Conservation (phyloP, 2,329 filamentous ascomycete species). For the Raffaelea albimanens region DNA sequence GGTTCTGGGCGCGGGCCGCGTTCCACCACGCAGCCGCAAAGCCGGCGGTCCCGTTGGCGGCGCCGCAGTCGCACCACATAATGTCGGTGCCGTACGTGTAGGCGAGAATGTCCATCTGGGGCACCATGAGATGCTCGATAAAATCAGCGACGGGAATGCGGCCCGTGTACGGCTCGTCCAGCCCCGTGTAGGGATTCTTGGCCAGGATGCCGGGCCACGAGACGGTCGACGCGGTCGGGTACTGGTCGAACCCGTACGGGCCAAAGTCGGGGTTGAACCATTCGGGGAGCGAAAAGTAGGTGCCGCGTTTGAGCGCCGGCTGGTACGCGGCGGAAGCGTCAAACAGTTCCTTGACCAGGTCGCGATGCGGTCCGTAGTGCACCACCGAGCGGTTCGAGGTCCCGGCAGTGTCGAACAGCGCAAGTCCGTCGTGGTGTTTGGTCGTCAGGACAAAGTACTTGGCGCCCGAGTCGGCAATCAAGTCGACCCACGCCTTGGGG, state of each 20-base stretch:
- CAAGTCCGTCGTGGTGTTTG: slow-evolving; percentile 39
- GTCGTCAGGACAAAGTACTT: slow-evolving; percentile 36
- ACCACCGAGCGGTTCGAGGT: slow-evolving; percentile 30
- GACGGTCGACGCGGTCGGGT: neutral
- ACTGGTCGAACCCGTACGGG: slow-evolving; percentile 28
- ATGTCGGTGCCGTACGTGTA: slow-evolving; percentile 32
- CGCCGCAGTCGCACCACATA: slow-evolving; percentile 40
- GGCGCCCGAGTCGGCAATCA: slow-evolving; percentile 26
- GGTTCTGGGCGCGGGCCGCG: slow-evolving; percentile 20
- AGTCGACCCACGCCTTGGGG: slow-evolving; percentile 22
- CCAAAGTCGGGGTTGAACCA: slow-evolving; percentile 39
- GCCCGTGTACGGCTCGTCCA: slow-evolving; percentile 32
- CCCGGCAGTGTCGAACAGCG: slow-evolving; percentile 28
- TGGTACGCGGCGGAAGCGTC: slow-evolving; percentile 30
- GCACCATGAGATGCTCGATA: slow-evolving; percentile 31
- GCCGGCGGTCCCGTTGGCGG: slow-evolving; percentile 29
- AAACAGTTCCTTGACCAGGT: slow-evolving; percentile 33
- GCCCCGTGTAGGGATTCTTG: slow-evolving; percentile 32
- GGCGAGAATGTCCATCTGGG: slow-evolving; percentile 36
- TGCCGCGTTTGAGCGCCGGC: slow-evolving; percentile 31
- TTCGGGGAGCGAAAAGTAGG: slow-evolving; percentile 39
- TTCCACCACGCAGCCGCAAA: slow-evolving; percentile 35
- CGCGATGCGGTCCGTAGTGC: slow-evolving; percentile 29
- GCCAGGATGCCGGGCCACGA: slow-evolving; percentile 28
- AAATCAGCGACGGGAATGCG: slow-evolving; percentile 28